phyloP scores from a whole-genome alignment of 352 stramenopile species.

The Phytophthora niederhauseri region DNA sequence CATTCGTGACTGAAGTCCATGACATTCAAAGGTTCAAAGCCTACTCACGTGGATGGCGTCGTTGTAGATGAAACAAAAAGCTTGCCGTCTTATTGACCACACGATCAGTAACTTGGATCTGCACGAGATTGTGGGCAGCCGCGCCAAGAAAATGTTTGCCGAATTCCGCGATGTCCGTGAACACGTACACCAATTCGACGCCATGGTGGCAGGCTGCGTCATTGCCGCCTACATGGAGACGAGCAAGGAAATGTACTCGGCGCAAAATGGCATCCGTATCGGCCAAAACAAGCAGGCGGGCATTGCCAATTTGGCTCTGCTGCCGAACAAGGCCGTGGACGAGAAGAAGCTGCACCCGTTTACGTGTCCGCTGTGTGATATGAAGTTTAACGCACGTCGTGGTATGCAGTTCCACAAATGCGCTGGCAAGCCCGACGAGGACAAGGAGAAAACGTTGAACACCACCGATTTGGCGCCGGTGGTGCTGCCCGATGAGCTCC shows the following conservation, averaged over 20 bases:
- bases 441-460: slow-evolving; percentile 35
- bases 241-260: slow-evolving; percentile 87
- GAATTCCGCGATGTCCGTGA: slow-evolving; percentile 96
- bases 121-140: slow-evolving; percentile 95
- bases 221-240: slow-evolving; percentile 90
- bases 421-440: slow-evolving; percentile 49
- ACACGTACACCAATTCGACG: slow-evolving; percentile 96
- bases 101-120: slow-evolving; percentile 95
- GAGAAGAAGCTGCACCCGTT: slow-evolving; percentile 91
- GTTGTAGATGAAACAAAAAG: slow-evolving; percentile 94
- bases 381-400: slow-evolving; percentile 88
- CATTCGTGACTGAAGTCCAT: slow-evolving; percentile 7
- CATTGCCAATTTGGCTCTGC: slow-evolving; percentile 50
- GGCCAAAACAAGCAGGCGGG: slow-evolving; percentile 61
- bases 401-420: slow-evolving; percentile 90
- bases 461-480: slow-evolving; percentile 59
- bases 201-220: slow-evolving; percentile 89
- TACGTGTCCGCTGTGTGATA: slow-evolving; percentile 74
- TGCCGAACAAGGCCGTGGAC: slow-evolving; percentile 81
- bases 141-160: slow-evolving; percentile 96
- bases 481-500: slow-evolving; percentile 64
- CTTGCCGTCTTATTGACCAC: slow-evolving; percentile 89
- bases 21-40: slow-evolving; percentile 26
- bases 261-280: slow-evolving; percentile 79
- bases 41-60: slow-evolving; percentile 27